A percentile compares a stretch with the other conserved stretches of the same genome.
Conservation (phyloP, 1,284 basidiomycete species). For the Malassezia furfur region DNA sequence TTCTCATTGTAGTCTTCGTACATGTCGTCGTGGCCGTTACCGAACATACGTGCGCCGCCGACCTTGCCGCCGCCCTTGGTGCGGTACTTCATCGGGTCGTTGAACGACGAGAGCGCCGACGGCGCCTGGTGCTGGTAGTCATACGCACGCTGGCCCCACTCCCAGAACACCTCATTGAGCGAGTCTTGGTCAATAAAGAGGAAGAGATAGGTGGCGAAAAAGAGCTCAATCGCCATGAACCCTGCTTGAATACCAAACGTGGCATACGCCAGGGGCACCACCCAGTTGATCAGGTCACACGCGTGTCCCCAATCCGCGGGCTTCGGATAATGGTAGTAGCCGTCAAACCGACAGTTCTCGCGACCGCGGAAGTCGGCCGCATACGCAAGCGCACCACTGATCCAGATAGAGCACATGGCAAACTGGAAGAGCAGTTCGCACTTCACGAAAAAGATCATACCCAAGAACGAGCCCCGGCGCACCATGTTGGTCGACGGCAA, state of each 20-base stretch:
- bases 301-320: constrained; percentile 46
- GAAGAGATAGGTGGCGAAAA: constrained; percentile 44
- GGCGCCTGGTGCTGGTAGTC: constrained; percentile 25
- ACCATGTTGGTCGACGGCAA: constrained; percentile 45
- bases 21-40: background rate
- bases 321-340: constrained; percentile 49
- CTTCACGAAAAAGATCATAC: constrained; percentile 44
- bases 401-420: constrained; percentile 46
- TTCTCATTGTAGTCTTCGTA: constrained; percentile 3
- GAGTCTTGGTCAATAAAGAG: constrained; percentile 52
- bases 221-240: constrained; percentile 35
- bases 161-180: constrained; percentile 49
- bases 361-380: constrained; percentile 45
- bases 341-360: constrained; percentile 49
- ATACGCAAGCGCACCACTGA: constrained; percentile 48
- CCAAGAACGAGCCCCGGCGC: constrained; percentile 45
- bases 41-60: background rate
- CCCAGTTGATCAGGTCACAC: constrained; percentile 48
- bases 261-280: constrained; percentile 45
- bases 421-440: constrained; percentile 47
- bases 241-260: constrained; percentile 47
- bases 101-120: constrained; percentile 10
- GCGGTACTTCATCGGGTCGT: constrained; percentile 20
- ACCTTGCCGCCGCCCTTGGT: constrained; percentile 1
- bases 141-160: constrained; percentile 44